Percentiles rank a stretch among this genome's conserved stretches.
phyloP scores from a whole-genome alignment of 108 stramenopile genomes.

The Nitzschia sp. region DNA sequence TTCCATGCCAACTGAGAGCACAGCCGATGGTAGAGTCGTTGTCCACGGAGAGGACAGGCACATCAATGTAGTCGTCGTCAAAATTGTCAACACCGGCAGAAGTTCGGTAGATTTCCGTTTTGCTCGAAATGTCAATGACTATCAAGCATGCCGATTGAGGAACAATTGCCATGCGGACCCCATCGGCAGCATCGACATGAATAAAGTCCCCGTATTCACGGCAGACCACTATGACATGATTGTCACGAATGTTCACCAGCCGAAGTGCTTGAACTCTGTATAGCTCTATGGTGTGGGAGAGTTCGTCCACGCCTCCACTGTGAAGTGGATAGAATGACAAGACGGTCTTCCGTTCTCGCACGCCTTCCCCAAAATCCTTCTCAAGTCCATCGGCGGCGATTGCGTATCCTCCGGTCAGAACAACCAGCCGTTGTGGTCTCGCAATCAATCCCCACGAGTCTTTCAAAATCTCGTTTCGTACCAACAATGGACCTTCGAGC shows the following conservation, averaged over 20 bases:
- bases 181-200: conserved; percentile 1
- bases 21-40: conserved; percentile 12
- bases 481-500: neutral
- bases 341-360: neutral
- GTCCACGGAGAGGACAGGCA: conserved; percentile 6
- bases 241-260: neutral
- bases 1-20: conserved; percentile 11
- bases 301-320: neutral
- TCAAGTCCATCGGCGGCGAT: neutral
- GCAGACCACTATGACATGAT: conserved; percentile 2
- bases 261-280: neutral
- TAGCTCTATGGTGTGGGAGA: neutral
- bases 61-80: neutral
- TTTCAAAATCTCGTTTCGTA: neutral
- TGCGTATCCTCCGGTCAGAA: neutral
- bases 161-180: neutral
- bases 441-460: neutral
- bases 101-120: conserved; percentile 4
- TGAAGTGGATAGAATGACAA: neutral
- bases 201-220: neutral
- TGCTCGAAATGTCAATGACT: conserved; percentile 1
- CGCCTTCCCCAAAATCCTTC: neutral
- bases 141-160: conserved; percentile 2
- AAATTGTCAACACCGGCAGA: neutral
- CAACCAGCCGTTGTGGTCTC: neutral